Base-by-base conservation (phyloP, 805 yeast species). In the Blastobotrys peoriensis region DNA sequence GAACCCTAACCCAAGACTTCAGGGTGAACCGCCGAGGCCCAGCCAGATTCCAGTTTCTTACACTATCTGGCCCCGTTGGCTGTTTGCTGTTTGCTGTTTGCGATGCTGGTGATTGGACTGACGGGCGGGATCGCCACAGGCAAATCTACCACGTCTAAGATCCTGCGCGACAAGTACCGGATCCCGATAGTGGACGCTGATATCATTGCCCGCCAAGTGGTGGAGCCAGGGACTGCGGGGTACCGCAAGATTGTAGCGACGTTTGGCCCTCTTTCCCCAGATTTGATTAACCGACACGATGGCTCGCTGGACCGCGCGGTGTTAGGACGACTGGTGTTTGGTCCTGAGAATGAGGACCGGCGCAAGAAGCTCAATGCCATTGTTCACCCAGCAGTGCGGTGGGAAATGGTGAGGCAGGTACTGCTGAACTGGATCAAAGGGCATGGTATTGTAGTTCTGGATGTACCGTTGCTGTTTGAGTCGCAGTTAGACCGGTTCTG, bases 91-190 rank as follows among this genome's bases (percentile, higher is more conserved):
- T n/a, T n/a, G n/a, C n/a, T n/a, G n/a, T n/a, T n/a, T n/a, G n/a
- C 9, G 20, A 91, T 93, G 98, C 74, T 93, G 37, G 74, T 93
- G 25, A 75, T 93, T 4, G 99, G 99, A 1, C 74, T 93, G n/a
- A 93, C 98, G 0, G 99, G 99, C 1, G 96, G 97, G 1, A 93
- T 93, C 40, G 96, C 96, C 3, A 75, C 93, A n/a, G 99, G 99
- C 2, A 93, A 93, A 58, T 83, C 95, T 16, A 91, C 98, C 0
- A 97, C 86, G 0, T 86, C 96, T 0, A 58, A 66, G 15, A 62
- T 75, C 28, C 65, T 93, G 8, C 49, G 62, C 3, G 74, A 76
- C 6, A 64, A 76, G 8, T 73, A 80, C 56, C 58, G 68, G 1
- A 47, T 84, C 3, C 73, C 83, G 0, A 64, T 93, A 1, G 73